phyloP scores from a whole-genome alignment of 2,329 filamentous ascomycete species.

The Mollisiaceae sp. region DNA sequence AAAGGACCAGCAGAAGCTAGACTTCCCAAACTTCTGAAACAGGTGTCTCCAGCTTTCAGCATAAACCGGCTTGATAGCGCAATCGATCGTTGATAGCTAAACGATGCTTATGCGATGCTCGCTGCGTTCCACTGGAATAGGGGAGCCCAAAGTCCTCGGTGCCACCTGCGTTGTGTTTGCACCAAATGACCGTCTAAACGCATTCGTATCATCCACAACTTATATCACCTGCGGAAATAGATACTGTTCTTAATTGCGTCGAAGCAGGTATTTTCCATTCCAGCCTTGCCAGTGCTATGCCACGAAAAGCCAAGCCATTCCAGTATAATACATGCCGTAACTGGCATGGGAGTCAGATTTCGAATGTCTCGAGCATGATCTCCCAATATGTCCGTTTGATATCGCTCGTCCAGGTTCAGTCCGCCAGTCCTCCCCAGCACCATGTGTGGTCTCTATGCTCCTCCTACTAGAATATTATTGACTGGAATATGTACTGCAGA shows the following conservation, averaged over 20 bases:
- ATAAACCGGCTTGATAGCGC: neutral
- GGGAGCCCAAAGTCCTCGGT: too few relatives aligned
- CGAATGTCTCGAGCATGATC: neutral
- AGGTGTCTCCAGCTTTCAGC: neutral
- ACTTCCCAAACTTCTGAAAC: neutral
- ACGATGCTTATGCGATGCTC: neutral
- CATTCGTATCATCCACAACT: neutral
- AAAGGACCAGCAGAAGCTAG: too few relatives aligned
- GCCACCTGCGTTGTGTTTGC: too few relatives aligned
- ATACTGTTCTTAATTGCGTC: neutral
- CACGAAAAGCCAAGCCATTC: conserved; percentile 9
- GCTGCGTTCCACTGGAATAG: neutral
- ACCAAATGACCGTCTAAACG: neutral
- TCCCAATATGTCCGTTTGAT: conserved; percentile 1
- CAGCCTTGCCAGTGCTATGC: conserved; percentile 8
- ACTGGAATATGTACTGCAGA: conserved; percentile 54
- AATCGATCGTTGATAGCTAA: neutral
- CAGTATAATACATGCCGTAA: conserved; percentile 12
- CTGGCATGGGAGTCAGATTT: neutral
- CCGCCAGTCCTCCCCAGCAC: conserved; percentile 3
- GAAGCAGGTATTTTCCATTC: conserved; percentile 8
- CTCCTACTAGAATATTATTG: conserved; percentile 57
- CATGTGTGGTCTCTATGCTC: conserved; percentile 34
- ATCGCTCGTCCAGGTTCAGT: conserved; percentile 4
- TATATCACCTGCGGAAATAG: neutral